A percentile compares a stretch with the other conserved stretches of the same genome.
Conservation (phyloP, 2,329 filamentous ascomycete species). For the Phoma sp. region DNA sequence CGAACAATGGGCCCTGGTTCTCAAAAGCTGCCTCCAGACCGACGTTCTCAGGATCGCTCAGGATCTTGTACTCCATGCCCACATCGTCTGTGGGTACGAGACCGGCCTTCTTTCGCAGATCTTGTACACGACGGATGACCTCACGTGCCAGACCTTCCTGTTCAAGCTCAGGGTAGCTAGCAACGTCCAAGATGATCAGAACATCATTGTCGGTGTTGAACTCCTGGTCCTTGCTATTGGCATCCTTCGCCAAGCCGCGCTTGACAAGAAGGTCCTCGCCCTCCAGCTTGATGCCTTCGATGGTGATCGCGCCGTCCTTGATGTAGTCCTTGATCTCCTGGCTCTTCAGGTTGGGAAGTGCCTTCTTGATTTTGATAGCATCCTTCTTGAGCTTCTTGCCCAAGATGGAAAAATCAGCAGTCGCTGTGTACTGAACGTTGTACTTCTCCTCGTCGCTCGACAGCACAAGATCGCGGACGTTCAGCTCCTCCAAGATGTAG, state of each 20-base stretch:
- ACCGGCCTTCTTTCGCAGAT: conserved; percentile 91
- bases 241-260: conserved; percentile 77
- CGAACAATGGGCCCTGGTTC: conserved; percentile 71
- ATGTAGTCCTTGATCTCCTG: conserved; percentile 84
- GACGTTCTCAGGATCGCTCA: conserved; percentile 79
- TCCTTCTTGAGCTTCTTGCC: conserved; percentile 99
- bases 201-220: conserved; percentile 90
- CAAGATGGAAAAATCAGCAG: conserved; percentile 90
- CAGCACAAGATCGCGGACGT: conserved; percentile 83
- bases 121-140: conserved; percentile 91
- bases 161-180: conserved; percentile 82
- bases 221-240: conserved; percentile 76
- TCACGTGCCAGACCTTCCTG: conserved; percentile 90
- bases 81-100: conserved; percentile 92
- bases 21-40: conserved; percentile 75
- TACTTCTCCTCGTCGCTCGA: conserved; percentile 89
- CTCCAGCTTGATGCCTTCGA: conserved; percentile 85
- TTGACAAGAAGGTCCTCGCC: conserved; percentile 85
- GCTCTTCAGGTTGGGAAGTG: conserved; percentile 78
- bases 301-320: conserved; percentile 73
- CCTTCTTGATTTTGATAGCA: conserved; percentile 88
- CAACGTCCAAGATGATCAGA: conserved; percentile 86
- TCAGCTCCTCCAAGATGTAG: conserved; percentile 94
- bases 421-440: conserved; percentile 88
- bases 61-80: conserved; percentile 88